Evolutionary conservation across 495 filamentous ascomycete species (phyloP), one percentile per base, ranked within the genome.

Genomic region (Annulohypoxylon nitens): DNA sequence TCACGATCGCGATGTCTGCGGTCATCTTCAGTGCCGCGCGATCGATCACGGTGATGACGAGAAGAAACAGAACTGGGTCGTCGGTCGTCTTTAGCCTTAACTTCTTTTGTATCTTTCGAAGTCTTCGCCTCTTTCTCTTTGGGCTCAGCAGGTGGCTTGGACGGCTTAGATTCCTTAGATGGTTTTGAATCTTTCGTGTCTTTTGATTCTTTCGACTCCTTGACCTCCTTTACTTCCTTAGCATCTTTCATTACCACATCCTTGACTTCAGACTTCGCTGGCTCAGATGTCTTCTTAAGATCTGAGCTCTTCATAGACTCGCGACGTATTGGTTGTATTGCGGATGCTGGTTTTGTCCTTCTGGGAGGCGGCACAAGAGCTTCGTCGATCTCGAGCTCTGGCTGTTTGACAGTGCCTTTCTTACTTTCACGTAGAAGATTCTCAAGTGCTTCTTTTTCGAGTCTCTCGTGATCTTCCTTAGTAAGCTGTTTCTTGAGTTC

Each of bases 381-480:
- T 50, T 83, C 80, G 50, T 89, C 87, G 20, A 89, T 78, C 70
- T 89, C 87, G 39, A 84, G 78, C 61, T 87, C 87, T 1, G 83
- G 81, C 48, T 83, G 80, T 61, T 85, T 86, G 10, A 78, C 74
- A 12, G 78, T 67, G 41, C 80, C 75, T 5, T 80, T 82, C 58
- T 87, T 86, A 69, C 86, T 86, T 71, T 89, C 87, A 33, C 86
- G 81, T 37, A 89, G 72, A 12, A 89, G 80, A 64, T 89, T 83
- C 58, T 81, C 84, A 53, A 89, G 76, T 18, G 87, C 87, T 73
- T 88, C 84, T 64, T 84, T 82, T 63, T 89, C 87, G 6, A 88
- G 82, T 6, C 83, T 79, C 51, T 87, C 82, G 45, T 83, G 80
- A 23, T 88, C 87, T 62, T 89, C 87, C 60, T 88, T 83, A n/a